Base-by-base conservation (phyloP, 2,329 filamentous ascomycete species). In the Ustilaginoidea virens region DNA sequence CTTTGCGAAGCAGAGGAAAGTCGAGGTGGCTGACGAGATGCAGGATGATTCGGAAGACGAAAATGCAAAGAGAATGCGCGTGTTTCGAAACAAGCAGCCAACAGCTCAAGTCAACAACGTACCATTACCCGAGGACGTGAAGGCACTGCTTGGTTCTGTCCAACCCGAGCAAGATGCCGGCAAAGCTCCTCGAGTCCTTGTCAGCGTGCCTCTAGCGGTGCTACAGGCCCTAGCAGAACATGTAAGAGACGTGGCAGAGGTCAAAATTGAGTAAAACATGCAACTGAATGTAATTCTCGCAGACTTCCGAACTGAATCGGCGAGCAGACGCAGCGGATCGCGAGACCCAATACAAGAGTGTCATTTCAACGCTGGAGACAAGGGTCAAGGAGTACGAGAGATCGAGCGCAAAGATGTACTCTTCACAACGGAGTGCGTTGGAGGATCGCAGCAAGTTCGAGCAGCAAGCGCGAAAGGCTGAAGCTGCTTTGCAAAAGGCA, bases 391-490 rank as follows among this genome's bases (percentile, higher is more conserved):
- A 61, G 12, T 55, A 62, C 29, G 49, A 59, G 27, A 50, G 48
- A 14, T 63, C 62, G 2, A 44, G 61, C 3, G 49, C 51, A 14
- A 46, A 48, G 5, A 56, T 69, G 4, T 60, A 69, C 28, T 44
- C 49, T 6, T 56, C 55, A 24, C 63, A 61, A 33, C 58, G 63
- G 37, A 52, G 52, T 10, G 65, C 69, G 3, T 44, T 71, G 5
- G 48, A 60, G 32, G 68, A 74, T 14, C 61, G 66, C 19, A 53
- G 52, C 19, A 41, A 39, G 5, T 65, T 63, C 23, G 58, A 70
- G 38, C 52, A 46, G 13, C 54, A 69, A 18, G 57, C 57, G 28
- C 47, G 55, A 22, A 55, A 62, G 24, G 47, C 55, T 0, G 51
- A 51, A 1, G 39, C 43, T 4, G 29, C 46, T 2, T 38, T 52